Evolutionary conservation across 306 rosid genomes (phyloP), one percentile per base, ranked within the genome.

Genomic region (Quercus variabilis): DNA sequence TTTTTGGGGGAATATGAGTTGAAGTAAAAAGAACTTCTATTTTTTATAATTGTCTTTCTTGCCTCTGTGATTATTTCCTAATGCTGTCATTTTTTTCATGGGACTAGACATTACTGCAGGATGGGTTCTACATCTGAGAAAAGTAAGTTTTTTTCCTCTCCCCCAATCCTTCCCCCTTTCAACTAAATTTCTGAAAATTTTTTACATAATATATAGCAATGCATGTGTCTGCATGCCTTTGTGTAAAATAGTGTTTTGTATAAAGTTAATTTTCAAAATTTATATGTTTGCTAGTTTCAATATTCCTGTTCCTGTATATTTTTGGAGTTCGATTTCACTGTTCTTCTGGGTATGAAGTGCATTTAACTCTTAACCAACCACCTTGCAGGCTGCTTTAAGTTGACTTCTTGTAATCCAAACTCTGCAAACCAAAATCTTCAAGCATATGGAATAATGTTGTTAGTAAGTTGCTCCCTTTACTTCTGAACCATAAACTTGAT

Each of bases 21-120:
- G 46, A 38, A 38, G 46, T 7, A 38, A 38, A 38, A 7, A 38
- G 56, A 23, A 56, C 52, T 67, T 60, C 17, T n/a, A 25, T 77
- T 69, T 73, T 25, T 11, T 58, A 33, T n/a, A 76, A 43, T 57
- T 59, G 43, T 5, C 67, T 15, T 21, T 38, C 28, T 68, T 75
- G 74, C 67, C 25, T 75, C 15, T 33, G 62, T 68, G 23, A 23
- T 70, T 46, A 74, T 65, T 55, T 83, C 75, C 62, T 82, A 55
- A 86, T 30, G 67, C 75, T 80, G 58, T 33, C 19, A 0, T 25
- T 31, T 54, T 82, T 74, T 82, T 55, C 49, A 55, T 80, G 79
- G 30, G 74, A 74, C 89, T 94, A 95, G 99, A 62, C 89, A 91
- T 68, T 95, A 95, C 86, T 95, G 99, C 91, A 86, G 94, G 88